Evolutionary conservation across 2,329 filamentous ascomycete species (phyloP).

Genomic region (Penicillium glabrum): DNA sequence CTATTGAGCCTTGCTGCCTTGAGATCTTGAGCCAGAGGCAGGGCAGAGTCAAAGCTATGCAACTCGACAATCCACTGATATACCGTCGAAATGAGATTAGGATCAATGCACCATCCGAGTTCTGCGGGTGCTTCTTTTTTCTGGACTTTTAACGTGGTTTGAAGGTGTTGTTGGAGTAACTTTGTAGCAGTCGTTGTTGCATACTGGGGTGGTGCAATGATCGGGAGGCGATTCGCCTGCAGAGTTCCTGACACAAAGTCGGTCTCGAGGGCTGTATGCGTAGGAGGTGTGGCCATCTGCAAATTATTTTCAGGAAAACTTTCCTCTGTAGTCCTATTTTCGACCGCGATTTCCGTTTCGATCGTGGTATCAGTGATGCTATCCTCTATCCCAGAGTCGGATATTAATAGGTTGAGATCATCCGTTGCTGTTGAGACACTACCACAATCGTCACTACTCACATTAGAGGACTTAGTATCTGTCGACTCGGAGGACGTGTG

Average conservation of each 20-base stretch:
- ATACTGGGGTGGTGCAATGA: conserved; percentile 65
- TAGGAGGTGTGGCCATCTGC: background rate
- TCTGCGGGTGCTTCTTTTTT: conserved; percentile 59
- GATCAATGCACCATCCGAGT: conserved; percentile 81
- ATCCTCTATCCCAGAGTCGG: conserved; percentile 18
- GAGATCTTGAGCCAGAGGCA: conserved; percentile 77
- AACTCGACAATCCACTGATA: conserved; percentile 93
- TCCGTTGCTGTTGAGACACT: conserved; percentile 53
- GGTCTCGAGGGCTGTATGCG: conserved; percentile 30
- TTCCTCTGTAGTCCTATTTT: background rate
- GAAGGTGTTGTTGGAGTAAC: conserved; percentile 65
- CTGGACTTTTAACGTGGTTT: conserved; percentile 64
- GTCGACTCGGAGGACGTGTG: background rate
- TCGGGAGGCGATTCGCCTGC: conserved; percentile 60
- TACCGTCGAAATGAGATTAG: conserved; percentile 65
- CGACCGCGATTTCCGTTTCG: no score
- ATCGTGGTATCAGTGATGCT: background rate
- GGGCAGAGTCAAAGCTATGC: conserved; percentile 70
- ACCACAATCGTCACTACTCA: conserved; percentile 30
- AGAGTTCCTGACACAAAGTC: conserved; percentile 68
- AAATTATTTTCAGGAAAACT: background rate
- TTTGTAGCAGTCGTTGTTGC: conserved; percentile 63
- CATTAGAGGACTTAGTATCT: background rate
- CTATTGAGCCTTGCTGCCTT: conserved; percentile 60
- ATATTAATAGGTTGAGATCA: conserved; percentile 46